These are phyloP conservation scores for Clarireedia monteithiana DNA, from an alignment of 2,329 filamentous ascomycete genomes.

Conservation along the genomic window DNA sequence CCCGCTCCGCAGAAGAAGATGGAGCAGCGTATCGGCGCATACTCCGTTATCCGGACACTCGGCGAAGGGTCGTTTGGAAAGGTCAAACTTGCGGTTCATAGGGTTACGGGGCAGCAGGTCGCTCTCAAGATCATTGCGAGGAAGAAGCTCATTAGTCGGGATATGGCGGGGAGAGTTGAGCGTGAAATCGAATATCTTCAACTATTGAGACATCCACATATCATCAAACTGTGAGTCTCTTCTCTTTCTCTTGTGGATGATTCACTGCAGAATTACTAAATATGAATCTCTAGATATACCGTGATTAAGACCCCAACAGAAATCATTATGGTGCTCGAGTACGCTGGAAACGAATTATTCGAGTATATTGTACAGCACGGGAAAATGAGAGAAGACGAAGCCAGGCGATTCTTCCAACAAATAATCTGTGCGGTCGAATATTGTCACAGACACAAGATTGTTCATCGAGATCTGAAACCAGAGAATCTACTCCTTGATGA, in stretches of 20 bases:
- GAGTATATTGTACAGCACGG: conserved; percentile 97
- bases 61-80: conserved; percentile 98
- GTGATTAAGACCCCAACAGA: conserved; percentile 92
- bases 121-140: conserved; percentile 96
- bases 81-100: conserved; percentile 92
- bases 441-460: conserved; percentile 97
- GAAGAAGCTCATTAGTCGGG: conserved; percentile 90
- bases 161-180: conserved; percentile 97
- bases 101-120: conserved; percentile 88
- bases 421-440: conserved; percentile 99
- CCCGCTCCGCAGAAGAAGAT: conserved; percentile 41
- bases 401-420: conserved; percentile 97
- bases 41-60: conserved; percentile 81
- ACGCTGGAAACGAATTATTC: conserved; percentile 92
- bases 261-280: conserved; percentile 20
- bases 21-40: conserved; percentile 83
- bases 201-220: conserved; percentile 89
- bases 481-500: conserved; percentile 84
- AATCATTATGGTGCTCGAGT: conserved; percentile 99
- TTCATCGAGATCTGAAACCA: conserved; percentile 53
- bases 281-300: conserved; percentile 57
- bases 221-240: conserved; percentile 81
- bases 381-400: conserved; percentile 81
- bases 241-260: background rate
- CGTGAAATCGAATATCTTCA: conserved; percentile 98